These are phyloP conservation scores for Aspergillus carbonarius DNA, from an alignment of 2,329 filamentous ascomycete genomes.

Conservation along the genomic window DNA sequence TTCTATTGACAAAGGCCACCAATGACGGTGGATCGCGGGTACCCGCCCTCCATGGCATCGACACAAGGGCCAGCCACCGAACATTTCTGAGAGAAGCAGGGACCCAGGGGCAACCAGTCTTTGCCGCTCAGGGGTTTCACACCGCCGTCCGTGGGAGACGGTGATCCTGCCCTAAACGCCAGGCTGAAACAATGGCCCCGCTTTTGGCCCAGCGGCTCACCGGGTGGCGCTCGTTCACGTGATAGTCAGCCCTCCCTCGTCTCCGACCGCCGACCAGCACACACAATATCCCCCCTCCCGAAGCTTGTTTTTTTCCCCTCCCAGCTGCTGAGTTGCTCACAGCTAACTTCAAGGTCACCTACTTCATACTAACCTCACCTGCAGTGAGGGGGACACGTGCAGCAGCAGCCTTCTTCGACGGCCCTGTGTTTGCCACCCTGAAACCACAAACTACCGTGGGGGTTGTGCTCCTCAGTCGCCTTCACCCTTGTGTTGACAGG, in stretches of 20 bases:
- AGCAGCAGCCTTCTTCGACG: not conserved
- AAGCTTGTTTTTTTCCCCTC: not conserved
- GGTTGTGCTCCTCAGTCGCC: not conserved
- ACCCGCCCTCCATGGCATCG: not conserved
- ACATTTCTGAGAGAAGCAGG: conserved; percentile 8
- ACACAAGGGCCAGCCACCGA: conserved; percentile 2
- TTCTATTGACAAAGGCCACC: not conserved
- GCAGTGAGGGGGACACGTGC: conserved; percentile 4
- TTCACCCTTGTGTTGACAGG: not conserved
- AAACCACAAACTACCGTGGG: not conserved
- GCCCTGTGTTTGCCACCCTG: not conserved
- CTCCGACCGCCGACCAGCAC: not conserved
- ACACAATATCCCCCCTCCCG: not conserved
- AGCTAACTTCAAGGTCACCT: not conserved
- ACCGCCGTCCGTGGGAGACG: conserved; percentile 15
- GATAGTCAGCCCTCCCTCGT: not conserved
- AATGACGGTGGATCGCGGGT: not conserved
- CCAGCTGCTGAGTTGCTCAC: not conserved
- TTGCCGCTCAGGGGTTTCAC: conserved; percentile 12
- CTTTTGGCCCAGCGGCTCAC: not conserved
- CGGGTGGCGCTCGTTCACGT: conserved; percentile 10
- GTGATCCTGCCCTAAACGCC: conserved; percentile 13
- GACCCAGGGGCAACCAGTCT: conserved; percentile 14
- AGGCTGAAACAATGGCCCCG: conserved; percentile 11
- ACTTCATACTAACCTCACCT: not conserved